Evolutionary conservation across 441 rosid species (phyloP).

Genomic region (Populus hybrid): DNA sequence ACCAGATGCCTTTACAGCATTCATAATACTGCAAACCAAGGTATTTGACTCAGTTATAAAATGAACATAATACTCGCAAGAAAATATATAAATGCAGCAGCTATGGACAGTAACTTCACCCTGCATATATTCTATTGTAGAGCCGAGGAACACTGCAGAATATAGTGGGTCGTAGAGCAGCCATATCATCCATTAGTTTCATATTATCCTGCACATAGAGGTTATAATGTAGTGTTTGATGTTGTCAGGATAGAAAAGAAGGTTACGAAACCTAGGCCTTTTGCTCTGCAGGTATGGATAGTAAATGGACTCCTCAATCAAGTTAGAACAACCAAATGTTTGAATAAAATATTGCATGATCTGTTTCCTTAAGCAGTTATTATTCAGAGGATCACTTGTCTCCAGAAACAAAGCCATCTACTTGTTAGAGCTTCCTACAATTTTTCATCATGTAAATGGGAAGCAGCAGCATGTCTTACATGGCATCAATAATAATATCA

Average conservation of each 20-base stretch:
- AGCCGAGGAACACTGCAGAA: constrained; percentile 98
- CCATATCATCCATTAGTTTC: constrained; percentile 94
- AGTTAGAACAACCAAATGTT: background rate
- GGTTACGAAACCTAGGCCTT: background rate
- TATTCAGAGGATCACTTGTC: background rate
- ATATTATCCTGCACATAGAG: constrained; percentile 68
- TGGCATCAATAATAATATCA: background rate
- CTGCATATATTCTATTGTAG: constrained; percentile 85
- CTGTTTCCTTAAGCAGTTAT: background rate
- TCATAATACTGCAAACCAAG: constrained; percentile 59
- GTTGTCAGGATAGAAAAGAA: constrained; percentile 17
- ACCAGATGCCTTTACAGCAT: constrained; percentile 89
- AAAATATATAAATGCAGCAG: constrained; percentile 20
- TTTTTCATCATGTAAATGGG: background rate
- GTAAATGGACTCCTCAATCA: background rate
- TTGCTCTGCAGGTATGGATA: constrained; percentile 11
- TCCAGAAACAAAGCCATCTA: background rate
- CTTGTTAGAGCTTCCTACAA: background rate
- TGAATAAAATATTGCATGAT: background rate
- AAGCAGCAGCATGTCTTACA: background rate
- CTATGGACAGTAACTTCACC: constrained; percentile 44
- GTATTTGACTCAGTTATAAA: constrained; percentile 13
- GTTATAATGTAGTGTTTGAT: constrained; percentile 8
- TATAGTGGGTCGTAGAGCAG: constrained; percentile 85
- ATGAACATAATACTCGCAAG: constrained; percentile 14